Evolutionary conservation across 176 grass and related monocot species (phyloP), one percentile per base, ranked within the genome.

Genomic region (Hsuehochloa calcarea): DNA sequence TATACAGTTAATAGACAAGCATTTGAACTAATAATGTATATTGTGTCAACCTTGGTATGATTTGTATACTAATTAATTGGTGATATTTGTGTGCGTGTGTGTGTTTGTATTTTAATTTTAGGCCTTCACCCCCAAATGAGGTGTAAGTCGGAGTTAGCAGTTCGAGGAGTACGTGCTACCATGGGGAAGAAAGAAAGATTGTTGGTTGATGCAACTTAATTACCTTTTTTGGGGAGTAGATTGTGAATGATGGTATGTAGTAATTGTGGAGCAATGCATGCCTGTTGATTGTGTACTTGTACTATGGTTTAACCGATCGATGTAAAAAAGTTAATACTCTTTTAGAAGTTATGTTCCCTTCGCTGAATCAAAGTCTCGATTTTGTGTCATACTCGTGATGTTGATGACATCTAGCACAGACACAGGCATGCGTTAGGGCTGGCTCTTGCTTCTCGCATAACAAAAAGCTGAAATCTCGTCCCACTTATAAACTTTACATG

Each of bases 121-220:
- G 93, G 96, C 93, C 40, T 99, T 99, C 88, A 89, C 67, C 51
- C 85, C 93, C 26, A 96, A 96, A 87, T 99, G 81, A 99, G 80
- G 84, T 50, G 9, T 25, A 15, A 23, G 22, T 63, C 75, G 68
- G 41, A 80, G 40, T 63, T 80, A 34, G 50, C 66, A 22, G 17
- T 74, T 77, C 13, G 46, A 88, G 59, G 70, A 50, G 38, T 39
- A 40, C 62, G 10, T 61, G 74, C 22, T 41, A 50, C 47, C 73
- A 82, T 71, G 60, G 74, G 86, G 61, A 80, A 69, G 70, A 60
- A 80, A 62, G 69, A 59, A 61, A 80, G 51, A 84, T 50, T 72
- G 79, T 4, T 72, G 58, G 82, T 45, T 70, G 74, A 45, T 50
- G 81, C 3, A 37, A 50, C 60, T 69, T n/a, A n/a, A n/a, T n/a